phyloP scores from a whole-genome alignment of 257 asterid species.

The Gentiana dahurica region DNA sequence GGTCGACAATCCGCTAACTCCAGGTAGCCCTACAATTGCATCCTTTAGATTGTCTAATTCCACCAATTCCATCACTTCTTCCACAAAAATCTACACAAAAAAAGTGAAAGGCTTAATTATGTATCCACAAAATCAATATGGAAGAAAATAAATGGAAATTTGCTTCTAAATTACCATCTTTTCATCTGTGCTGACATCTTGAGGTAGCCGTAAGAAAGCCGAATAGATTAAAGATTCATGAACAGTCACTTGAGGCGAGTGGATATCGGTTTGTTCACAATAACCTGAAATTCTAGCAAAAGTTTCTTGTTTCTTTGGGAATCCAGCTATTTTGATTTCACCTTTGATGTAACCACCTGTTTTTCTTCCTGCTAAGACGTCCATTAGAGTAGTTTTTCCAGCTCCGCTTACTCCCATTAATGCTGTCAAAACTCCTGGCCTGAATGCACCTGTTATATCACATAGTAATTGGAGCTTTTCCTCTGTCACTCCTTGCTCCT shows the following conservation, averaged over 20 bases:
- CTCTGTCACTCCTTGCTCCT: slow-evolving; percentile 41
- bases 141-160: background rate
- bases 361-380: slow-evolving; percentile 57
- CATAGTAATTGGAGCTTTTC: slow-evolving; percentile 47
- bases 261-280: slow-evolving; percentile 60
- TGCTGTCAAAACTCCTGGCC: slow-evolving; percentile 69
- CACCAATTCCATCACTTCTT: slow-evolving; percentile 51
- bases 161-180: slow-evolving; percentile 30
- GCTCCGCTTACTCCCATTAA: slow-evolving; percentile 77
- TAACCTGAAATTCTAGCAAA: slow-evolving; percentile 64
- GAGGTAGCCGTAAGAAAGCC: slow-evolving; percentile 48
- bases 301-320: slow-evolving; percentile 47
- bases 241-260: slow-evolving; percentile 9
- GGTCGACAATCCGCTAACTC: slow-evolving; percentile 50
- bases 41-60: slow-evolving; percentile 45
- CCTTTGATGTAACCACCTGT: slow-evolving; percentile 62
- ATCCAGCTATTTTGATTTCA: slow-evolving; percentile 53
- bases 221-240: slow-evolving; percentile 51
- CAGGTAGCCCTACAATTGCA: slow-evolving; percentile 54
- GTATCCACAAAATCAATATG: background rate
- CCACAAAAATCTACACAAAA: slow-evolving; percentile 36
- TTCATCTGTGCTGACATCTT: slow-evolving; percentile 33
- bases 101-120: background rate
- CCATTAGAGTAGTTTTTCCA: slow-evolving; percentile 69
- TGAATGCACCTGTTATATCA: slow-evolving; percentile 50